Base-by-base conservation (phyloP, 2,329 filamentous ascomycete genomes). In the Diaporthe vaccinii region DNA sequence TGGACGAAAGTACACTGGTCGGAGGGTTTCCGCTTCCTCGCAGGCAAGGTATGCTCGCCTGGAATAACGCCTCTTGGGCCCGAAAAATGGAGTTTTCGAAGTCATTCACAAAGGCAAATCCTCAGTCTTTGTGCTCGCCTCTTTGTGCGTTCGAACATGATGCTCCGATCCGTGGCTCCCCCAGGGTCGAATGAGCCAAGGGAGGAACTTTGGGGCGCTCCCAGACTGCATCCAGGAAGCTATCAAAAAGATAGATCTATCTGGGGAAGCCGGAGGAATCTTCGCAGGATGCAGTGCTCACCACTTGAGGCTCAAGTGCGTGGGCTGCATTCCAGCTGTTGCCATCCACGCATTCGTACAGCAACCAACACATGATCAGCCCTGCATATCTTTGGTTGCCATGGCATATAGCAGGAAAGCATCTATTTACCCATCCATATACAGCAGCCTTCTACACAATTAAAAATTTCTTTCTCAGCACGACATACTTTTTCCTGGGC, bases 311-410 rank as follows among this genome's bases (percentile, higher is more conserved):
- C 70, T 75, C 59, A 72, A 28, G 44, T 41, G 44, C 58, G 49
- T 61, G 39, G 69, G 58, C 31, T 49, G 67, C 75, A 76, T 76
- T 77, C 76, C 76, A 77, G 25, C 61, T 69, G 76, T 77, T 76
- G 76, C 76, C 55, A 74, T 69, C 70, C 72, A 73, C 61, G 61
- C 74, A 67, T 71, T 71, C 44, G 68, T 74, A 70, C 39, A 73
- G 73, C 73, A 75, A 76, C 69, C 51, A 53, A 41, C 55, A 39
- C 22, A 70, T 58, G 49, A 70, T 57, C 62, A 70, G 73, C 69
- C 75, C 57, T 65, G 73, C 75, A 76, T 76, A 71, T 75, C 73
- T 76, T 55, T 53, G 74, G 75, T 76, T 76, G 75, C 75, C 41
- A 75, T 76, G 75, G 74, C 69, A 75, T 67, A 71, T 70, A 36